A percentile compares a stretch with the other conserved stretches of the same genome.
These are phyloP conservation scores for Citrus australasica DNA, from an alignment of 345 rosid genomes.

Conservation along the genomic window DNA sequence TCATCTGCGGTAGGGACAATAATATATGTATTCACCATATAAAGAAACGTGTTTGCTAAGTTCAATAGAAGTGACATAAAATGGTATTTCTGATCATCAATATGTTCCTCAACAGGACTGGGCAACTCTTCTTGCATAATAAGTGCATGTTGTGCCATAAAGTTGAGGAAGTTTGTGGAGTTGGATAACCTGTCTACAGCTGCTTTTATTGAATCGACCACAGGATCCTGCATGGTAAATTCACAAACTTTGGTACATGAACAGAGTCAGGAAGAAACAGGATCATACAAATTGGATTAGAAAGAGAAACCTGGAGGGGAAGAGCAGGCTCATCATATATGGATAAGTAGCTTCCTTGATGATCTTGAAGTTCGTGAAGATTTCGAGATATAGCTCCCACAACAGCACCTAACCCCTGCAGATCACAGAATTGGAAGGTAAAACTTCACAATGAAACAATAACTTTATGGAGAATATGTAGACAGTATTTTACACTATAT, in stretches of 20 bases:
- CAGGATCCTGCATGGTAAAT: constrained; percentile 66
- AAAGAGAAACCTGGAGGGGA: constrained; percentile 64
- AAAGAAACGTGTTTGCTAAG: constrained; percentile 82
- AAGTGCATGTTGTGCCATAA: constrained; percentile 96
- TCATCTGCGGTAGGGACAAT: constrained; percentile 96
- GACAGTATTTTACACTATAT: not conserved
- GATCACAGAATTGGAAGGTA: constrained; percentile 7
- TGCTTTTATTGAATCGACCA: constrained; percentile 67
- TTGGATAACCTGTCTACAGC: constrained; percentile 85
- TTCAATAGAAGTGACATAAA: constrained; percentile 84
- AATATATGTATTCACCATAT: constrained; percentile 94
- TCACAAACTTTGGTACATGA: not conserved
- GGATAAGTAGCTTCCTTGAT: constrained; percentile 90
- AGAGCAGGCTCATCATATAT: constrained; percentile 90
- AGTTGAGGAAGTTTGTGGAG: constrained; percentile 84
- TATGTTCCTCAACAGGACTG: constrained; percentile 60
- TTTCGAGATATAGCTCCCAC: constrained; percentile 97
- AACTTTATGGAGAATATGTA: not conserved
- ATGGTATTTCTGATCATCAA: constrained; percentile 76
- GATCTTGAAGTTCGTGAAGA: constrained; percentile 96
- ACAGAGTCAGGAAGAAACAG: not conserved
- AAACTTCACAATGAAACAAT: constrained; percentile 10
- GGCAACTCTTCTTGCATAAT: constrained; percentile 94
- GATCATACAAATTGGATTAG: constrained; percentile 1
- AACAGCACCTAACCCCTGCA: constrained; percentile 97